A percentile compares a stretch with the other conserved stretches of the same genome.
phyloP scores from a whole-genome alignment of 108 stramenopile genomes.

The Epithemia pelagica region DNA sequence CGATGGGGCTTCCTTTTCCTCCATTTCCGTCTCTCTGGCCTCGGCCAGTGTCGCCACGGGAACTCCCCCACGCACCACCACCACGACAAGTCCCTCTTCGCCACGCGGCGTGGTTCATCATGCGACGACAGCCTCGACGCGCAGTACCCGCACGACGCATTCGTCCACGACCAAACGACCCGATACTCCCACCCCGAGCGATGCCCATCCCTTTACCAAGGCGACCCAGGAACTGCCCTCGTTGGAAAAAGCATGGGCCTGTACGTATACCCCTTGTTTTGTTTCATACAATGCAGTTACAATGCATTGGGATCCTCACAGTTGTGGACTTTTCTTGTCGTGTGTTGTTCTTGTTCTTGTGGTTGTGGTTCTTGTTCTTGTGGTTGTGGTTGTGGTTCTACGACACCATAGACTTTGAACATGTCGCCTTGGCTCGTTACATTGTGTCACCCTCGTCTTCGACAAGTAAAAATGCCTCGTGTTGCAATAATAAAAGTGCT shows the following conservation, averaged over 20 bases:
- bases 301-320: too few relatives aligned
- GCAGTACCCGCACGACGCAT: not conserved
- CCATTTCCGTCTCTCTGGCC: too few relatives aligned
- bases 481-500: too few relatives aligned
- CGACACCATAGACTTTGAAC: conserved; percentile 79
- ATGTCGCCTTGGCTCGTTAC: conserved; percentile 63
- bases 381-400: too few relatives aligned
- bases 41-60: too few relatives aligned
- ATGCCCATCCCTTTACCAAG: conserved; percentile 12
- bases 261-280: not conserved
- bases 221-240: conserved; percentile 14
- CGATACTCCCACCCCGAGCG: not conserved
- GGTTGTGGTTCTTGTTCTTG: not conserved
- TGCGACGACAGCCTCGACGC: not conserved
- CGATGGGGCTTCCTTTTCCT: too few relatives aligned
- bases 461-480: conserved; percentile 26
- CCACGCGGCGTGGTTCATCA: too few relatives aligned
- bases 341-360: not conserved
- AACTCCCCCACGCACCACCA: too few relatives aligned
- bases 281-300: conserved; percentile 1
- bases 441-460: conserved; percentile 27
- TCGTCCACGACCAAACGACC: not conserved
- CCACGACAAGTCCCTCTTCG: too few relatives aligned
- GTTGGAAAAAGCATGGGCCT: conserved; percentile 70
- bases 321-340: not conserved